Conservation (phyloP, 768 basidiomycete genomes). For the Collybiopsis confluens region DNA sequence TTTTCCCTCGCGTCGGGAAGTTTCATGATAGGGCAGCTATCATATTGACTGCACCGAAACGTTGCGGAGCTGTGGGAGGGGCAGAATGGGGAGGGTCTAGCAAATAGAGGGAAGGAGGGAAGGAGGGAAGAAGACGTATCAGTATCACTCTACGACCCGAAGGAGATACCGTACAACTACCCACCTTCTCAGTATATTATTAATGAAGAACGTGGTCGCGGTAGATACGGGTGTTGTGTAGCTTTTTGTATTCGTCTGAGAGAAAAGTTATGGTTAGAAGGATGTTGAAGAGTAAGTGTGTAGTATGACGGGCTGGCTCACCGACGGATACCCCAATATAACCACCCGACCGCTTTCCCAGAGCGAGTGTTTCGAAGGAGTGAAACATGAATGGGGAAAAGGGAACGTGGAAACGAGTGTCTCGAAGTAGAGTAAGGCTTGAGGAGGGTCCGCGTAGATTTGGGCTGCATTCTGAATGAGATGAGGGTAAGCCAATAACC, state of each 20-base stretch:
- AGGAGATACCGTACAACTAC: constrained; percentile 21
- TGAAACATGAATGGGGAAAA: constrained; percentile 88
- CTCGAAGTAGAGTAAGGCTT: constrained; percentile 84
- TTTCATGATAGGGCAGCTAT: constrained; percentile 77
- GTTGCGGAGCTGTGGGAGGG: constrained; percentile 41
- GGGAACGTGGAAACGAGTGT: constrained; percentile 75
- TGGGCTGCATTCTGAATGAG: constrained; percentile 74
- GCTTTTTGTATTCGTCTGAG: constrained; percentile 77
- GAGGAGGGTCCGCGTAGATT: constrained; percentile 81
- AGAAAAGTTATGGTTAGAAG: not conserved
- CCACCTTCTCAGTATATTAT: constrained; percentile 62
- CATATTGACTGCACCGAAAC: constrained; percentile 85
- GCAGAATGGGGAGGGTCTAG: too few relatives aligned
- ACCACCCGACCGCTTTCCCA: constrained; percentile 81
- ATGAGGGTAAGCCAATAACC: constrained; percentile 1
- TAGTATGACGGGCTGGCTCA: constrained; percentile 24
- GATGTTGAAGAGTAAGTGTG: not conserved
- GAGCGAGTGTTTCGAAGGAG: constrained; percentile 54
- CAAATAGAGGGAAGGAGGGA: not conserved
- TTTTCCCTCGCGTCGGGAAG: constrained; percentile 75
- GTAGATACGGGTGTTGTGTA: constrained; percentile 73
- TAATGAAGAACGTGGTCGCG: constrained; percentile 79
- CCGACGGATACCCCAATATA: constrained; percentile 75
- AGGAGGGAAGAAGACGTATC: not conserved
- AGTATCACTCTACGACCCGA: not conserved